Conservation (phyloP, 768 basidiomycete species). For the Cyclocybe cylindracea region DNA sequence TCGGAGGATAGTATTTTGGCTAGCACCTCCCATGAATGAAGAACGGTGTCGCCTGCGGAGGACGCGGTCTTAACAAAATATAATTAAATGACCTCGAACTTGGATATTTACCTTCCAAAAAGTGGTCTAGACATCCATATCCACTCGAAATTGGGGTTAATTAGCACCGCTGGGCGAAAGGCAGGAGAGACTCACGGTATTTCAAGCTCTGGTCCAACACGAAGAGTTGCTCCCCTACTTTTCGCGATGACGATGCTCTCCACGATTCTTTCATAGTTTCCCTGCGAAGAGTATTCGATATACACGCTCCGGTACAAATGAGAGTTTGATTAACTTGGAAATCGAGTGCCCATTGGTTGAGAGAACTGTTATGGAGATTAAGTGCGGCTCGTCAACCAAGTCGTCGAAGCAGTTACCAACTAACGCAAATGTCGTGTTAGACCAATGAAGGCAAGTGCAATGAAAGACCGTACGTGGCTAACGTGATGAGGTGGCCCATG, state of each 20-base stretch:
- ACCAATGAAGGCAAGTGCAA: background rate
- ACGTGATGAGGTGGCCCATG: slow-evolving; percentile 86
- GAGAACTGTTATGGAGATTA: slow-evolving; percentile 54
- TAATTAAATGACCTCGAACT: background rate
- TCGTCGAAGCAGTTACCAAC: slow-evolving; percentile 29
- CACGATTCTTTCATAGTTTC: slow-evolving; percentile 90
- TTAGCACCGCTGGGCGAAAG: background rate
- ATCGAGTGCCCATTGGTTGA: slow-evolving; percentile 98
- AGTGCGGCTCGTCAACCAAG: background rate
- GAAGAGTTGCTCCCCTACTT: slow-evolving; percentile 79
- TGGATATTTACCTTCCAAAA: slow-evolving; percentile 75
- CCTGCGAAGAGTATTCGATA: slow-evolving; percentile 44
- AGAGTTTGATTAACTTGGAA: slow-evolving; percentile 65
- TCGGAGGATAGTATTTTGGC: slow-evolving; percentile 86
- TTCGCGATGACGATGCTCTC: slow-evolving; percentile 89
- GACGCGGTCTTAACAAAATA: background rate
- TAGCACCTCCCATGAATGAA: slow-evolving; percentile 98
- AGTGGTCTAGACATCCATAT: slow-evolving; percentile 97
- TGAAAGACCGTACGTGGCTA: slow-evolving; percentile 69
- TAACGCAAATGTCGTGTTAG: slow-evolving; percentile 15
- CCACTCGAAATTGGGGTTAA: slow-evolving; percentile 51
- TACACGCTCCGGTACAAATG: background rate
- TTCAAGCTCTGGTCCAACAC: slow-evolving; percentile 97
- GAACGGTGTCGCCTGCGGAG: slow-evolving; percentile 82
- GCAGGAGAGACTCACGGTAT: slow-evolving; percentile 62